Conservation (phyloP, 257 asterid genomes). For the Voacanga thouarsii region DNA sequence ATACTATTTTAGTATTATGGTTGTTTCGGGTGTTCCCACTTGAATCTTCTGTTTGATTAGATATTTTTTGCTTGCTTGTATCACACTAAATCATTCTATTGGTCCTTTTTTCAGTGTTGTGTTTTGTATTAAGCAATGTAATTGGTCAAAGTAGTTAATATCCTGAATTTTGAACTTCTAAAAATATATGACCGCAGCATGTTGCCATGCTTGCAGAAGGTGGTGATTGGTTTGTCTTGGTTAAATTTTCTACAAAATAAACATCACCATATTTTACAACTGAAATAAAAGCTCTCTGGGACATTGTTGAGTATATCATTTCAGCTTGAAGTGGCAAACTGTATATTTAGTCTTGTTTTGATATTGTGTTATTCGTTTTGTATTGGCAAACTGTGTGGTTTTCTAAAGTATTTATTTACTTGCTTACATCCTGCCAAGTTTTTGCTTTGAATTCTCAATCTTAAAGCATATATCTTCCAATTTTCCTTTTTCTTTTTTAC, state of each 20-base stretch:
- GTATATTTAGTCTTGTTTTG: not conserved
- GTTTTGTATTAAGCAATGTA: not conserved
- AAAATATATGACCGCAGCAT: not conserved
- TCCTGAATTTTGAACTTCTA: not conserved
- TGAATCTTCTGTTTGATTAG: constrained; percentile 4
- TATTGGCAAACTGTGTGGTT: not conserved
- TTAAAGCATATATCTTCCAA: not conserved
- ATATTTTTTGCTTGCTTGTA: not conserved
- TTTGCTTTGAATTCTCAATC: not conserved
- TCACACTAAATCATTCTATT: not conserved
- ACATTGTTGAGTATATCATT: not conserved
- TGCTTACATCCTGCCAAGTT: not conserved
- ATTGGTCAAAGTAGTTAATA: not conserved
- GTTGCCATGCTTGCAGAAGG: not conserved
- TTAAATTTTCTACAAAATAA: not conserved
- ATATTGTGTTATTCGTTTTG: not conserved
- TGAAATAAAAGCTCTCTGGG: not conserved
- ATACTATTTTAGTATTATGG: not conserved
- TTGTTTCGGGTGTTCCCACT: not conserved
- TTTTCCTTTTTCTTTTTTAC: not conserved
- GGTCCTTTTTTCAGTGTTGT: not conserved
- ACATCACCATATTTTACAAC: not conserved
- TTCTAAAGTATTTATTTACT: not conserved
- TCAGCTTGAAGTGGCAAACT: not conserved
- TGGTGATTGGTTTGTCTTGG: not conserved